phyloP scores from a whole-genome alignment of 805 yeast genomes.

The Hanseniaspora clermontiae region DNA sequence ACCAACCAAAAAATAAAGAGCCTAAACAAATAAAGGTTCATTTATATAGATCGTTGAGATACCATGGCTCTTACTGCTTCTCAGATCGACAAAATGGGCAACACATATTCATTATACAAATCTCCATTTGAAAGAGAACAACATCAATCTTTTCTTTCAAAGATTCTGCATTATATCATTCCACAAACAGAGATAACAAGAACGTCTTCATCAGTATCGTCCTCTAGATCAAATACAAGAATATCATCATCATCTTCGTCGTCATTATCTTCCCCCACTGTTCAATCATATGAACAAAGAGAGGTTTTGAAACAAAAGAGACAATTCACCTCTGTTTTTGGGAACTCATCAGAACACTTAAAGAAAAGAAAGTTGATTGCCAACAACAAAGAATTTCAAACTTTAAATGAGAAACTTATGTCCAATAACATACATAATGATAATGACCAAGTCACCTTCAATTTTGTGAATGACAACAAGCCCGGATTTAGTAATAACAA shows the following conservation, averaged over 20 bases:
- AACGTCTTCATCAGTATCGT: neutral
- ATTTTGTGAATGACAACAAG: neutral
- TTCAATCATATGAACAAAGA: neutral
- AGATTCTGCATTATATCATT: neutral
- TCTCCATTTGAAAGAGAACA: neutral
- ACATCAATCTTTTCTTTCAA: neutral
- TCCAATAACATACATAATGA: neutral
- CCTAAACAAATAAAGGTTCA: no score
- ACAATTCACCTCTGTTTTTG: neutral
- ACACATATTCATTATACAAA: neutral
- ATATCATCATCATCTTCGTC: neutral
- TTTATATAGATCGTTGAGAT: no score
- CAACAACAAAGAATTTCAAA: neutral
- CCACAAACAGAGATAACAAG: slow-evolving; percentile 3
- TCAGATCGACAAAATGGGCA: slow-evolving; percentile 1
- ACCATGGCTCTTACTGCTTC: neutral
- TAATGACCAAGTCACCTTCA: neutral
- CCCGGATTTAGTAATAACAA: neutral
- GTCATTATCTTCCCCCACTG: neutral
- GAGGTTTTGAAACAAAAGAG: neutral
- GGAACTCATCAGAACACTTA: neutral
- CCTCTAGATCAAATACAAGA: neutral
- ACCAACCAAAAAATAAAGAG: no score
- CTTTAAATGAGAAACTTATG: neutral
- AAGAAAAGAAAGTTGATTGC: neutral